Evolutionary conservation across 805 yeast genomes (phyloP).

Genomic region (Kodamaea laetipori): DNA sequence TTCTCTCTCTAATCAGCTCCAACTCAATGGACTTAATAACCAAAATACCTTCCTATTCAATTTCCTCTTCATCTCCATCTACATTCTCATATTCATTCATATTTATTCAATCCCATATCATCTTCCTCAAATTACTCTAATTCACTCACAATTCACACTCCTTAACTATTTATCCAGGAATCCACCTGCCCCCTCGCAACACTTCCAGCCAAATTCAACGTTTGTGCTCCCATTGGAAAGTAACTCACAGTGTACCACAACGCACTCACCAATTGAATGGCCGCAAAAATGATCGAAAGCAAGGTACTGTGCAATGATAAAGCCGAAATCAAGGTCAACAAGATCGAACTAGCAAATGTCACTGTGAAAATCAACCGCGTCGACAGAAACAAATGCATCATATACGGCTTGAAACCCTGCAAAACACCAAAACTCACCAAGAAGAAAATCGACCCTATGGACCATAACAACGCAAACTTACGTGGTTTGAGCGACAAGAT

Average conservation of each 20-base stretch:
- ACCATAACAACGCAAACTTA: conserved; percentile 50
- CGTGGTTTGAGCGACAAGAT: conserved; percentile 44
- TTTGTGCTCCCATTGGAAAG: conserved; percentile 50
- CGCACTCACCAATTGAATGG: conserved; percentile 42
- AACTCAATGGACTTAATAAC: too few species aligned
- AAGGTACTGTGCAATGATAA: conserved; percentile 40
- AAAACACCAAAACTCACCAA: conserved; percentile 48
- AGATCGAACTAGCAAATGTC: conserved; percentile 39
- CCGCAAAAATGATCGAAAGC: conserved; percentile 43
- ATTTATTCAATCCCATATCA: too few species aligned
- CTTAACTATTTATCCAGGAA: conserved; percentile 40
- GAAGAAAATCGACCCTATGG: conserved; percentile 48
- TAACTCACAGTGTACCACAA: conserved; percentile 50
- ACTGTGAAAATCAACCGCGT: conserved; percentile 43
- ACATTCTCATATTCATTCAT: too few species aligned
- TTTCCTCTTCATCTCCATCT: too few species aligned
- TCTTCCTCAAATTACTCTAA: neutral
- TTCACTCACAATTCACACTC: neutral
- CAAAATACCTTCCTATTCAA: too few species aligned
- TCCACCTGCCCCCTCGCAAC: conserved; percentile 49
- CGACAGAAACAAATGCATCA: conserved; percentile 44
- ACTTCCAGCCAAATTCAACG: conserved; percentile 42
- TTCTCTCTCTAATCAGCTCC: too few species aligned
- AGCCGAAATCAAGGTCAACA: conserved; percentile 41
- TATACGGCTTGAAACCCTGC: conserved; percentile 44